Conservation (phyloP, 2,329 filamentous ascomycete genomes). For the Diaporthe sp. region DNA sequence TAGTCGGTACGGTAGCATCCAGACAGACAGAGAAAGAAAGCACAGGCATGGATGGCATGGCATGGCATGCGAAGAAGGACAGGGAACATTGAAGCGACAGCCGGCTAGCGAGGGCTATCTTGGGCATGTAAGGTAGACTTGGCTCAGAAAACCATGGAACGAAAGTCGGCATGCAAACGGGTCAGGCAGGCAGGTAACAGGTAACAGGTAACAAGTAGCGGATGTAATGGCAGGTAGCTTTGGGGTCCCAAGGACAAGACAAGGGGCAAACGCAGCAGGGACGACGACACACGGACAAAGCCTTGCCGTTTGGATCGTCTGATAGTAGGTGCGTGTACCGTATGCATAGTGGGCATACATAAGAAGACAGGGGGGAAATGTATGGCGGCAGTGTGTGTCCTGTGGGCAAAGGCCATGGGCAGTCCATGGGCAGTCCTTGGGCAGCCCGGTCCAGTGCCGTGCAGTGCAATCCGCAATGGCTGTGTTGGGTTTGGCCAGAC, state of each 20-base stretch:
- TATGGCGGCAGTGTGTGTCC: too few relatives aligned
- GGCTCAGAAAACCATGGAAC: constrained; percentile 7
- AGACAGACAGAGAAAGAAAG: background rate
- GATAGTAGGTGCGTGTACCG: constrained; percentile 19
- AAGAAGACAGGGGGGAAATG: constrained; percentile 19
- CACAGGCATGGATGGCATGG: background rate
- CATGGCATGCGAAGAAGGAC: constrained; percentile 9
- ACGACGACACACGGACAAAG: constrained; percentile 1
- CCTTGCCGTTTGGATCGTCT: constrained; percentile 27
- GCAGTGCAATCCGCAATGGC: background rate
- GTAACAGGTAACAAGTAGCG: background rate
- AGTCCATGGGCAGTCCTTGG: constrained; percentile 4
- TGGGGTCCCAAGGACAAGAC: constrained; percentile 33
- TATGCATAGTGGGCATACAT: constrained; percentile 27
- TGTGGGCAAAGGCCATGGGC: background rate
- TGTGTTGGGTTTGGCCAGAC: constrained; percentile 16
- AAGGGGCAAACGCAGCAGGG: background rate
- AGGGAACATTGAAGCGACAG: constrained; percentile 25
- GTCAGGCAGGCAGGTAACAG: too few relatives aligned
- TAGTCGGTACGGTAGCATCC: constrained; percentile 1
- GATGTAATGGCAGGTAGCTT: constrained; percentile 29
- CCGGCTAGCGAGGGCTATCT: constrained; percentile 29
- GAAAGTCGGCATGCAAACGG: constrained; percentile 22
- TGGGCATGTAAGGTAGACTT: background rate
- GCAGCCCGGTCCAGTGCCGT: background rate